Evolutionary conservation across 192 early-diverging fungal species (phyloP).

Genomic region (Geosiphon pyriformis): DNA sequence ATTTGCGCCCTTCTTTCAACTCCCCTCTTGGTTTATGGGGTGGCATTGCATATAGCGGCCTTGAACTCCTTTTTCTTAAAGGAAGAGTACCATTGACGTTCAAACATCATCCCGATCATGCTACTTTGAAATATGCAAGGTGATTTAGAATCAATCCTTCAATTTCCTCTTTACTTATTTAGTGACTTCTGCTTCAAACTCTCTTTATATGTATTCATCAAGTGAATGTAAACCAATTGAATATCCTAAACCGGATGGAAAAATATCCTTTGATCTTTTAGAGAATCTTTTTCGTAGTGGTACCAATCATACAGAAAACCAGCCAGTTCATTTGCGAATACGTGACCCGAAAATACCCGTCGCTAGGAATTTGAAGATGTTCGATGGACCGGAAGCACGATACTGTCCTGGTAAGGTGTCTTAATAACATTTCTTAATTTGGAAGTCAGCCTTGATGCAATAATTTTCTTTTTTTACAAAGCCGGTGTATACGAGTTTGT

Average conservation of each 20-base stretch:
- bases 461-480: conserved; percentile 13
- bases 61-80: conserved; percentile 86
- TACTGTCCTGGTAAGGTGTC: conserved; percentile 82
- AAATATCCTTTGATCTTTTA: conserved; percentile 92
- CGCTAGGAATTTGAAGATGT: conserved; percentile 77
- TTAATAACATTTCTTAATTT: neutral
- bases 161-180: neutral
- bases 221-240: conserved; percentile 76
- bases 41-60: conserved; percentile 79
- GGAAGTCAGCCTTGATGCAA: too few species aligned
- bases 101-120: conserved; percentile 83
- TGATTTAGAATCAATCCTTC: conserved; percentile 20
- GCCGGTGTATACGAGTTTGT: conserved; percentile 98
- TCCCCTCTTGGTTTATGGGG: conserved; percentile 79
- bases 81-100: conserved; percentile 93
- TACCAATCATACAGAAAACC: conserved; percentile 91
- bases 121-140: conserved; percentile 66
- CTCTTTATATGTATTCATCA: conserved; percentile 5
- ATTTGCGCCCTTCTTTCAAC: conserved; percentile 92
- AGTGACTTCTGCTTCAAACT: neutral
- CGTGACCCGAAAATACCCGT: conserved; percentile 72
- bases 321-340: conserved; percentile 88
- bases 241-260: conserved; percentile 96
- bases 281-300: conserved; percentile 88
- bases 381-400: conserved; percentile 88